phyloP scores from a whole-genome alignment of 306 rosid species.

The Citrullus mucosospermus region DNA sequence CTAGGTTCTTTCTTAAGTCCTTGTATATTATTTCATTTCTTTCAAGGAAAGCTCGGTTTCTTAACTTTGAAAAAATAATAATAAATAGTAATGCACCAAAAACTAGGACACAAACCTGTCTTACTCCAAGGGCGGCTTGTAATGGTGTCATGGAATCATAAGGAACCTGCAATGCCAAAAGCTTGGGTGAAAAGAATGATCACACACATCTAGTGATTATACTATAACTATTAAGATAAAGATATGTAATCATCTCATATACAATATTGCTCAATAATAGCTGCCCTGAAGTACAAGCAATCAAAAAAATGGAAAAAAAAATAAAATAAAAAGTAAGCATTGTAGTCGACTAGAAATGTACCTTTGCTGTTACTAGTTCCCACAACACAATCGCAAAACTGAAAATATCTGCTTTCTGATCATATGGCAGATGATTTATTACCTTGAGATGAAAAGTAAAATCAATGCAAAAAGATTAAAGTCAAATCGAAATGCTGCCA shows the following conservation, averaged over 20 bases:
- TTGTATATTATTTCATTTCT: not conserved
- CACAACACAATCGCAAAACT: slow-evolving; percentile 93
- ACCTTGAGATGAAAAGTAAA: slow-evolving; percentile 42
- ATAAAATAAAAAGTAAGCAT: not conserved
- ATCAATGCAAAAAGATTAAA: slow-evolving; percentile 1
- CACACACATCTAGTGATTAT: not conserved
- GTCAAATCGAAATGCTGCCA: not conserved
- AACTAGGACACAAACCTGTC: slow-evolving; percentile 60
- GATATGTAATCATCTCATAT: not conserved
- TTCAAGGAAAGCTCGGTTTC: not conserved
- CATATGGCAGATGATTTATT: slow-evolving; percentile 93
- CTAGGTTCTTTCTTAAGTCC: not conserved
- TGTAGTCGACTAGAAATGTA: slow-evolving; percentile 15
- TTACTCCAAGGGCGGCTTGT: slow-evolving; percentile 98
- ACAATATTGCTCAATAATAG: not conserved
- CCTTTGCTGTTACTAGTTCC: slow-evolving; percentile 98
- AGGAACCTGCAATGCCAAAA: slow-evolving; percentile 55
- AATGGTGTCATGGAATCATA: slow-evolving; percentile 97
- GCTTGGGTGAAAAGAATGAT: slow-evolving; percentile 1
- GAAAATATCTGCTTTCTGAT: slow-evolving; percentile 95
- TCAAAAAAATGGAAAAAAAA: not conserved
- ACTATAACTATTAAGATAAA: not conserved
- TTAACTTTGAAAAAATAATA: not conserved
- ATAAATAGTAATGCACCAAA: not conserved
- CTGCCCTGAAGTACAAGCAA: not conserved